Base-by-base conservation (phyloP, 83 land plant species). In the Diphasiastrum complanatum region DNA sequence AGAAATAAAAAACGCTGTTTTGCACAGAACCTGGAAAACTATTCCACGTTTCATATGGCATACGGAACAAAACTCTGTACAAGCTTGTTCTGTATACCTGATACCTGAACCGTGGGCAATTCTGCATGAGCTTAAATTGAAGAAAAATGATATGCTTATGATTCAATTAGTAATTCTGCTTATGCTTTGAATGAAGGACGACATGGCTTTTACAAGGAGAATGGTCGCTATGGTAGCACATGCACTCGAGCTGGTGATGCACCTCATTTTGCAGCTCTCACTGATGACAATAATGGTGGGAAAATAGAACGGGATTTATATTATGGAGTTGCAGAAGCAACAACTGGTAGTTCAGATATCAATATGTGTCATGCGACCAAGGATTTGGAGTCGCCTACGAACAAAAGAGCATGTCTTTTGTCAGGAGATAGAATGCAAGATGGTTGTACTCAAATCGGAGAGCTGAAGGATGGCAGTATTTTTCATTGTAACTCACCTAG, bases 221-320 rank as follows among this genome's bases (percentile, higher is more conserved):
- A 67, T 51, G 77, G 77, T 34, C 63, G 77, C 23, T 74, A 60
- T 35, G 31, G 65, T 22, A 43, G 43, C 20, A 59, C 57, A 48
- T 51, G 40, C 29, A 47, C 52, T 26, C 71, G 71, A 27, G 51
- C 26, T 1, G 64, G 50, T 19, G 26, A 45, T 61, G 24, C 66
- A 14, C 52, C 72, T 20, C 5, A 23, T 14, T 60, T 49, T 33
- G 65, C 53, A 47, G 50, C 33, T 5, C 48, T 16, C 45, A 30
- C n/a, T 38, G 63, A 69, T 57, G 61, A 49, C 34, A 47, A 58
- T 0, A 18, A 47, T 28, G 66, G 58, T 22, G 23, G 65, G 19
- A 63, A 63, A 47, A 47, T 47, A 33, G 65, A 63, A 16, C 30
- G 65, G 34, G 65, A 63, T 32, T 35, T 51, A 8, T 46, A 33